A percentile compares a stretch with the other conserved stretches of the same genome.
Evolutionary conservation across 106 monocot genomes (phyloP).

Genomic region (Phalaenopsis aphrodite): DNA sequence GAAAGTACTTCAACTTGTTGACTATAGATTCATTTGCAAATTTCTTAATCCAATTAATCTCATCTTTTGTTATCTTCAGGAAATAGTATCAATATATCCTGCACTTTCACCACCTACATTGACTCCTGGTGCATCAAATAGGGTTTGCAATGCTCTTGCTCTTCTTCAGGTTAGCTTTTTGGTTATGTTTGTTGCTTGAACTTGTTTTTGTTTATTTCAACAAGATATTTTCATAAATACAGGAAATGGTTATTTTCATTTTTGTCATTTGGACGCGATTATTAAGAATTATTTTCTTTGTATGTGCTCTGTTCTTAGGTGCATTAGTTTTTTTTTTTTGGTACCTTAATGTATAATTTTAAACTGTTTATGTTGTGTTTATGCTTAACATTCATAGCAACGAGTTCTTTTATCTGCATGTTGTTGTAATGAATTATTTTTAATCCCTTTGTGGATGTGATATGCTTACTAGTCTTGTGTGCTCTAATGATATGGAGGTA

Average conservation of each 20-base stretch:
- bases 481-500: too few species aligned
- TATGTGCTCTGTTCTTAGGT: too few species aligned
- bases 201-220: not conserved
- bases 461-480: too few species aligned
- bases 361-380: too few species aligned
- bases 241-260: too few species aligned
- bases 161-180: constrained; percentile 80
- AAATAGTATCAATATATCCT: constrained; percentile 93
- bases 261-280: too few species aligned
- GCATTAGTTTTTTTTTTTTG: too few species aligned
- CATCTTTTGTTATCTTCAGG: constrained; percentile 37
- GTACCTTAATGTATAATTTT: not conserved
- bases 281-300: too few species aligned
- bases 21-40: constrained; percentile 2
- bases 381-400: too few species aligned
- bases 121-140: constrained; percentile 88
- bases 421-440: too few species aligned
- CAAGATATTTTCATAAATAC: not conserved
- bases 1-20: not conserved
- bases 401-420: too few species aligned
- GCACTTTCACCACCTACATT: constrained; percentile 90
- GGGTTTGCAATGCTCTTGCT: constrained; percentile 99
- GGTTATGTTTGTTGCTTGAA: not conserved
- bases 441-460: too few species aligned
- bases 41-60: constrained; percentile 4